Evolutionary conservation across 2,329 filamentous ascomycete genomes (phyloP).

Genomic region (Xylaria polymorpha): DNA sequence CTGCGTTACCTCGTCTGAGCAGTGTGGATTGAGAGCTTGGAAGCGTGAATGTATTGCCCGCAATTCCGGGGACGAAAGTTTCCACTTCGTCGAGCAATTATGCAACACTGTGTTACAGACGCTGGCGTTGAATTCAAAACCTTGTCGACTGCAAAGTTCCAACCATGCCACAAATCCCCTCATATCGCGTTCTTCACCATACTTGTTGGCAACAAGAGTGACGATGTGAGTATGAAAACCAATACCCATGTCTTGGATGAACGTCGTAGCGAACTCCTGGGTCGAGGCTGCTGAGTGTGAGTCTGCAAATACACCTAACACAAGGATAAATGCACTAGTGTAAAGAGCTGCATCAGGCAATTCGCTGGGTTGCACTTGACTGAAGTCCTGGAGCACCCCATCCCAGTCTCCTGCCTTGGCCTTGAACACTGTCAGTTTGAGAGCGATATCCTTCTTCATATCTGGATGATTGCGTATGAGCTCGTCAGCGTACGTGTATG

Average conservation of each 20-base stretch:
- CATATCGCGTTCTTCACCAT: constrained; percentile 55
- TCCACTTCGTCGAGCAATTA: constrained; percentile 54
- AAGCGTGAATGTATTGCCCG: constrained; percentile 52
- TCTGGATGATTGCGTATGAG: constrained; percentile 45
- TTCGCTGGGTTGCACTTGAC: constrained; percentile 39
- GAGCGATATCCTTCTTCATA: constrained; percentile 48
- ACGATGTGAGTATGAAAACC: constrained; percentile 54
- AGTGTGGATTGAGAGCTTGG: constrained; percentile 48
- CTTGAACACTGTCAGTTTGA: constrained; percentile 53
- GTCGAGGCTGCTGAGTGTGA: constrained; percentile 55
- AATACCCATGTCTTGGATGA: constrained; percentile 52
- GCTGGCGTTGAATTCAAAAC: constrained; percentile 52
- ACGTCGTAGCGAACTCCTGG: constrained; percentile 55
- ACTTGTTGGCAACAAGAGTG: constrained; percentile 58
- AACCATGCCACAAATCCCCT: constrained; percentile 57
- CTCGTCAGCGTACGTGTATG: constrained; percentile 48
- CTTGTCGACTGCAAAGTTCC: constrained; percentile 51
- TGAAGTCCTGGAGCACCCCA: constrained; percentile 52
- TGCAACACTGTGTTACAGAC: constrained; percentile 56
- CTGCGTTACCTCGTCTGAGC: constrained; percentile 55
- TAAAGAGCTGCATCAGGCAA: constrained; percentile 40
- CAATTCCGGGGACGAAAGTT: constrained; percentile 53
- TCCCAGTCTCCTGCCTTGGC: constrained; percentile 58
- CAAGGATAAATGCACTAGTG: constrained; percentile 52
- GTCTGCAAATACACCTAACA: constrained; percentile 55